Base-by-base conservation (phyloP, 140 eudicot species). In the Stevia rebaudiana region DNA sequence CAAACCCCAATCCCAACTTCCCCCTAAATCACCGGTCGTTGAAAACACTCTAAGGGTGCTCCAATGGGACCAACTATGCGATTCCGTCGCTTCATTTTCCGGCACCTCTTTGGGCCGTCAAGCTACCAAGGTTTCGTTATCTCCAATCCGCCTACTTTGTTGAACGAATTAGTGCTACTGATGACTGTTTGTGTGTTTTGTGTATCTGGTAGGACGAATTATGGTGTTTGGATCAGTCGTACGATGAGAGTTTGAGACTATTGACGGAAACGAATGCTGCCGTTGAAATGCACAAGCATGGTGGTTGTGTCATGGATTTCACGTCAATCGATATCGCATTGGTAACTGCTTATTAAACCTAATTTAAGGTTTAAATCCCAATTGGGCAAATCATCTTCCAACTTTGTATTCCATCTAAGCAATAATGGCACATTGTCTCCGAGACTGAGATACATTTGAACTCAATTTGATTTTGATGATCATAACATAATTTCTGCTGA, bases 21-120 rank as follows among this genome's bases (percentile, higher is more conserved):
- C 35, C 31, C 30, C 13, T 52, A 61, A 60, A 43, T 60, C 65
- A n/a, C 9, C 72, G 23, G 75, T 68, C 15, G 63, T 84, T 44
- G 58, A 63, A 24, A 76, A 81, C 63, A 82, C 86, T 70, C 82
- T 81, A 60, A 75, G 90, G 64, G 82, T 91, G 42, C 71, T 91
- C 47, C 89, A 87, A 40, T 91, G 98, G 98, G 96, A 91, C 44
- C 79, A 87, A 63, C 71, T 91, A 11, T 91, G 89, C 67, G 85
- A 87, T 65, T 78, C 87, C 68, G 95, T 91, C 36, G 90, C 96
- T 54, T 84, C 98, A 6, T 91, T 84, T 42, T 95, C 98, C 48
- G 91, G 87, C 41, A 87, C 98, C 76, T 79, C 96, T 9, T 55
- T 81, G 18, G 98, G 96, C 49, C 72, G 70, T 40, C 62, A 75